Evolutionary conservation across 331 rosid species (phyloP), one percentile per base, ranked within the genome.

Genomic region (Cydonia oblonga): DNA sequence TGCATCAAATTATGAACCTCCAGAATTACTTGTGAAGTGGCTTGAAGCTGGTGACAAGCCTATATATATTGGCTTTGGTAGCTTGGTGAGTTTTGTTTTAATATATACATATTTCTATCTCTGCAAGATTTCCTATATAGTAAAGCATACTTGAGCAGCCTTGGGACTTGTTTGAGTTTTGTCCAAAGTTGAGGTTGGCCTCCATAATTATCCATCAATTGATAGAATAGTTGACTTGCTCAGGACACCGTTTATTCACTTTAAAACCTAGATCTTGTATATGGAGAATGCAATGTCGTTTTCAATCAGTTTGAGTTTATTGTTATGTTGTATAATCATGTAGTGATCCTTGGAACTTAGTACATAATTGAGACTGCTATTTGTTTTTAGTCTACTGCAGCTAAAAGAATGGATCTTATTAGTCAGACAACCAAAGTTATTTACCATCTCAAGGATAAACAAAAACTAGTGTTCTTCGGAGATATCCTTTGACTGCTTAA

Each of bases 1-100:
- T 76, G 99, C 97, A 38, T 91, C 96, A 73, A 95, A 90, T 81
- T 95, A 81, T 77, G 88, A 89, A 83, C 97, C 99, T 76, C 99
- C 96, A 0, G 93, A 88, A 67, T 12, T 80, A 26, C 96, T 95
- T 26, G 81, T 85, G 66, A 87, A 88, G 77, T 95, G 99, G 99
- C 97, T 95, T 46, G 80, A 87, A 77, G 88, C 82, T 67, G 99
- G 96, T 74, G 97, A 95, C 69, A 76, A 76, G 76, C 99, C 99
- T 71, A 83, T 95, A 75, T 95, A 95, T 70, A 82, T 95, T 73
- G 99, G 99, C 68, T 95, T 95, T 68, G 99, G 99, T 72, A 95
- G 97, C 79, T 88, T 95, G 81, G 99, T 90, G 80, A 84, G 93
- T 86, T 52, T 11, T 42, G 14, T 42, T 68, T 68, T 28, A 54